These are phyloP conservation scores for Prunus mongolica DNA, from an alignment of 306 rosid genomes.

Conservation along the genomic window DNA sequence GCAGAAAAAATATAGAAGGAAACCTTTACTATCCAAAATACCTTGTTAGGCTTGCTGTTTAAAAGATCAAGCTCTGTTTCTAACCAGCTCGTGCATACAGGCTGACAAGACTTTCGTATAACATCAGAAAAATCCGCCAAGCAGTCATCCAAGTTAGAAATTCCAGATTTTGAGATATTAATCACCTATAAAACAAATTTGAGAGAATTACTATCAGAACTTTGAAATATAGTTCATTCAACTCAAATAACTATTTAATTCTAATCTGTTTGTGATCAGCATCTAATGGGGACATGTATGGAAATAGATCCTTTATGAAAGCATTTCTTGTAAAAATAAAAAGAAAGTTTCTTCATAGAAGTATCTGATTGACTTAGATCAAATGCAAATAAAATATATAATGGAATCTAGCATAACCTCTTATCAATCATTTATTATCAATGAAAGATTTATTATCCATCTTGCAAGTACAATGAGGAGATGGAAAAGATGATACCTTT, in stretches of 20 bases:
- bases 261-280: not conserved
- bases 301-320: not conserved
- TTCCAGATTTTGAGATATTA: slow-evolving; percentile 39
- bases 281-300: not conserved
- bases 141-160: slow-evolving; percentile 40
- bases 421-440: not conserved
- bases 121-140: slow-evolving; percentile 51
- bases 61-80: slow-evolving; percentile 57
- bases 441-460: not conserved
- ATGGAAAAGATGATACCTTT: not conserved
- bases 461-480: not conserved
- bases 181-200: slow-evolving; percentile 55
- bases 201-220: not conserved
- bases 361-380: not conserved
- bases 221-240: not conserved
- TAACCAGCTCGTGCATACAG: slow-evolving; percentile 72
- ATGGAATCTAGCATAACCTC: not conserved
- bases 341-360: not conserved
- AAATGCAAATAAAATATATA: not conserved
- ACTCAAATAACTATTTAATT: not conserved
- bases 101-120: slow-evolving; percentile 48
- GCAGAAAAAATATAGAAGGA: slow-evolving; percentile 4
- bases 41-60: slow-evolving; percentile 48
- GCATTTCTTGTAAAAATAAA: not conserved
- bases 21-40: slow-evolving; percentile 28